Base-by-base conservation (phyloP, 2,329 filamentous ascomycete genomes). In the Cercospora beticola region DNA sequence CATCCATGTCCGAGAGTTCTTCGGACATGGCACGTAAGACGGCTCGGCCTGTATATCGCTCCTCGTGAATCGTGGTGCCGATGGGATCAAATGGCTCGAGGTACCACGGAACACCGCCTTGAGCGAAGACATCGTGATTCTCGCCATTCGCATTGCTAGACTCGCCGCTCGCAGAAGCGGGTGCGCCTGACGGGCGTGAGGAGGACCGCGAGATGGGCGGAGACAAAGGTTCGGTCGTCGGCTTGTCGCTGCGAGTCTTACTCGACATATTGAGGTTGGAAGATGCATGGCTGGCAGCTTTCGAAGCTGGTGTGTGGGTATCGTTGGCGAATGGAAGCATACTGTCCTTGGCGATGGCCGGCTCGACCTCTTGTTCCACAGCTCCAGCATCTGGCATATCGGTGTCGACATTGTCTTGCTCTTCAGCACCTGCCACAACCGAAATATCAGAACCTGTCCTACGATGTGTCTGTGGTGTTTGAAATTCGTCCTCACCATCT, bases 61-160 rank as follows among this genome's bases (percentile, higher is more conserved):
- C 91, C 72, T 90, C 90, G 65, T 92, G 84, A 9, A 94, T 87
- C 0, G 90, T 94, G 0, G 93, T 97, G 66, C 93, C 94, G 64
- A 88, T 76, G 65, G 92, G 90, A 62, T 95, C 88, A 77, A 96
- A 96, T 8, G 88, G 86, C 76, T 92, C 87, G 68, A 97, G 86
- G 79, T 97, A 97, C 93, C 93, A 97, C 7, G 92, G 88, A 12
- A 97, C 84, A 36, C 94, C 94, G 67, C 94, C 94, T 60, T 90
- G 85, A 2, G 86, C 86, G 63, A 78, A 75, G 36, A 77, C 70
- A 63, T 79, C 74, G 23, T 75, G 69, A 56, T 86, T 85, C 65
- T 80, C 79, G 14, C 64, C 62, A 9, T 68, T 21, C 5, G 46
- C 40, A 33, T 65, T 70, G 64, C 64, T 66, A 12, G 62, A 69